Evolutionary conservation across 169 alveolate species (phyloP).

Genomic region (Theileria annulata): DNA sequence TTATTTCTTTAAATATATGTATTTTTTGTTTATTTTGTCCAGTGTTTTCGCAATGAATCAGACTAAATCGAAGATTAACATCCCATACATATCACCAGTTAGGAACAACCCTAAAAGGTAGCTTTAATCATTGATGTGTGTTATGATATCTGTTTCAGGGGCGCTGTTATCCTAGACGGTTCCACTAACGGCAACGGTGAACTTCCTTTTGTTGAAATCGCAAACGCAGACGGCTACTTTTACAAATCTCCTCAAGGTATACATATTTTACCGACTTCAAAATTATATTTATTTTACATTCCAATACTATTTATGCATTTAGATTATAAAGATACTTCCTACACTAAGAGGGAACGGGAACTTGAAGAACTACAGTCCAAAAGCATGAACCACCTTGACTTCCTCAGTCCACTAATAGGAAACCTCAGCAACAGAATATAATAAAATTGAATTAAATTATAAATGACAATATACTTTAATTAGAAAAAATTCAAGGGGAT

Average conservation of each 20-base stretch:
- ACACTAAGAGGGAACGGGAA: constrained; percentile 11
- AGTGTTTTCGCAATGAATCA: background rate
- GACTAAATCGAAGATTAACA: constrained; percentile 8
- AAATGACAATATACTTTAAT: background rate
- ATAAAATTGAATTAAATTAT: background rate
- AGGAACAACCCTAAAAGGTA: background rate
- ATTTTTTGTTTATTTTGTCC: background rate
- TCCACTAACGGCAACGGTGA: constrained; percentile 14
- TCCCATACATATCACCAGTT: constrained; percentile 2
- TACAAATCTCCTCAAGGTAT: constrained; percentile 17
- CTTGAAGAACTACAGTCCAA: constrained; percentile 9
- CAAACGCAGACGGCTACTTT: constrained; percentile 13
- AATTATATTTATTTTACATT: background rate
- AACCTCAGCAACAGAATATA: background rate
- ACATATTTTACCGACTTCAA: background rate
- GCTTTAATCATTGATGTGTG: background rate
- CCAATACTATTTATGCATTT: background rate
- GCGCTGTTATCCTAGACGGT: constrained; percentile 14
- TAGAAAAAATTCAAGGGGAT: background rate
- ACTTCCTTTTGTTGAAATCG: constrained; percentile 19
- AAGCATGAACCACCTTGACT: background rate
- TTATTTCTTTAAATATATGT: background rate
- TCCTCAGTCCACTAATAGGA: background rate
- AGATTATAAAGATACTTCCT: constrained; percentile 9
- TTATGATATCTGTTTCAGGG: background rate